Evolutionary conservation across 805 yeast genomes (phyloP).

Genomic region (Isabelozyma heimii): DNA sequence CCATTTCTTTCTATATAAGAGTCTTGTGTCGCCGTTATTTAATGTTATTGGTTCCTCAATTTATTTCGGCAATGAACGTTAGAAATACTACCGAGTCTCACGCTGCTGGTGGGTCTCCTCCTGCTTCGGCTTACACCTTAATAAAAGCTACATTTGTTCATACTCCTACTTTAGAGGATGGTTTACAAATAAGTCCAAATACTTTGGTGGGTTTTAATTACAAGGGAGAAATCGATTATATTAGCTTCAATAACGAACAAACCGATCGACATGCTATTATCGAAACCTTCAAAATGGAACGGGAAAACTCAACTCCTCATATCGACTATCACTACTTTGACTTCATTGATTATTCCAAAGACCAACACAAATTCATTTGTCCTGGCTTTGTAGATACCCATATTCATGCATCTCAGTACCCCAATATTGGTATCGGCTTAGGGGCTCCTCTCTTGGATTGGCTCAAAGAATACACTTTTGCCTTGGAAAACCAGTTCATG

Average conservation of each 20-base stretch:
- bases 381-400: slow-evolving; percentile 48
- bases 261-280: slow-evolving; percentile 10
- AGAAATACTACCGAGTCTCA: not conserved
- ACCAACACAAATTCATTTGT: slow-evolving; percentile 57
- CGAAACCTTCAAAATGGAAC: slow-evolving; percentile 11
- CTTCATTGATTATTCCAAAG: slow-evolving; percentile 27
- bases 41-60: not conserved
- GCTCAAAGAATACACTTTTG: slow-evolving; percentile 86
- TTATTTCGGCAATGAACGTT: not conserved
- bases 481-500: slow-evolving; percentile 69
- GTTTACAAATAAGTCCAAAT: slow-evolving; percentile 50
- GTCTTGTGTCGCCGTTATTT: not conserved
- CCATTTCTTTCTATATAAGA: not conserved
- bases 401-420: slow-evolving; percentile 45
- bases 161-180: slow-evolving; percentile 55
- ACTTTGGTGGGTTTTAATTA: slow-evolving; percentile 64
- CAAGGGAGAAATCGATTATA: slow-evolving; percentile 51
- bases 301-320: not conserved
- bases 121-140: slow-evolving; percentile 55
- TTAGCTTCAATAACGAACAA: slow-evolving; percentile 15
- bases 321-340: slow-evolving; percentile 9
- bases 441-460: slow-evolving; percentile 84
- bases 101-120: slow-evolving; percentile 59
- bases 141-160: slow-evolving; percentile 74
- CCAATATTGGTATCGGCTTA: slow-evolving; percentile 64